Evolutionary conservation across 495 filamentous ascomycete species (phyloP).

Genomic region (Apodospora peruviana): DNA sequence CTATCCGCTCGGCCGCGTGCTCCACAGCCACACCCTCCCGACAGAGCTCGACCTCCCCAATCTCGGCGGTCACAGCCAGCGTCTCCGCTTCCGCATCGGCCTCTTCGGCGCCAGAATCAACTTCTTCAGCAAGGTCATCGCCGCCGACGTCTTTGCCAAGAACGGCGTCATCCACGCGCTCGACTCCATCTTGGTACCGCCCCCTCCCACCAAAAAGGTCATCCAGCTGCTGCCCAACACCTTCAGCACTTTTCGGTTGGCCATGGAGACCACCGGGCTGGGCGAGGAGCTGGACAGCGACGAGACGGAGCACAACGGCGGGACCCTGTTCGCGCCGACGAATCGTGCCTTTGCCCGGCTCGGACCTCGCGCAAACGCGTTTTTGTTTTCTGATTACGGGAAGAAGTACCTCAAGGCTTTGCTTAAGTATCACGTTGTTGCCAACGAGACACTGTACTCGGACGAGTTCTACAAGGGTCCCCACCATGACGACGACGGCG

Average conservation of each 20-base stretch:
- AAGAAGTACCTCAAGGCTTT: constrained; percentile 65
- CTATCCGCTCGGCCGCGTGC: constrained; percentile 54
- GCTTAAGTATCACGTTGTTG: constrained; percentile 72
- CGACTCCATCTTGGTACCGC: constrained; percentile 66
- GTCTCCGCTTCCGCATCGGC: constrained; percentile 51
- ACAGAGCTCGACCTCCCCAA: constrained; percentile 50
- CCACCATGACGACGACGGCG: constrained; percentile 7
- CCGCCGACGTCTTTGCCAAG: constrained; percentile 54
- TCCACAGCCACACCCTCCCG: constrained; percentile 63
- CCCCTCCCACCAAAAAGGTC: constrained; percentile 52
- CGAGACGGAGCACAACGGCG: constrained; percentile 18
- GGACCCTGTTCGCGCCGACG: constrained; percentile 69
- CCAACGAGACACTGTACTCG: constrained; percentile 71
- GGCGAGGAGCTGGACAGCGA: constrained; percentile 10
- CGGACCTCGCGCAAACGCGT: constrained; percentile 63
- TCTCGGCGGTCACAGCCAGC: constrained; percentile 59
- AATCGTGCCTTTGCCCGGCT: constrained; percentile 72
- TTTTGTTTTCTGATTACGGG: constrained; percentile 69
- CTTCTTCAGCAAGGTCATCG: constrained; percentile 60
- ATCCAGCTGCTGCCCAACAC: constrained; percentile 62
- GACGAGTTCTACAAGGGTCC: constrained; percentile 61
- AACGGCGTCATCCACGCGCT: constrained; percentile 82
- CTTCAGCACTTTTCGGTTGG: constrained; percentile 74
- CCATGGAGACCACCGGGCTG: constrained; percentile 64
- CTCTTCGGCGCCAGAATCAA: constrained; percentile 63